phyloP scores from a whole-genome alignment of 1,139 yeast species.

The Blastobotrys malaysiensis region DNA sequence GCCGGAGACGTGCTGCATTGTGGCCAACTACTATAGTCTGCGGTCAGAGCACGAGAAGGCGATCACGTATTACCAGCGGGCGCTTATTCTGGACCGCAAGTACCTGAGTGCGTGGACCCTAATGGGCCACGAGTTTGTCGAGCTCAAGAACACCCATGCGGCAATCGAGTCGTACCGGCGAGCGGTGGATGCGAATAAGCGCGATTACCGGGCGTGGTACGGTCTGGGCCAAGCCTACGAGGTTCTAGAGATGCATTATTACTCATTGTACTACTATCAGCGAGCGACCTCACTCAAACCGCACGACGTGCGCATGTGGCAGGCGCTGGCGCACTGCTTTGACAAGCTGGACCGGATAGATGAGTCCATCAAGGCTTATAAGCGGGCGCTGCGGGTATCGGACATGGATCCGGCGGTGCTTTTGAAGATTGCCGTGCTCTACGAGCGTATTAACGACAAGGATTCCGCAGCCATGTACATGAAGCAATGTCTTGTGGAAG shows the following conservation, averaged over 20 bases:
- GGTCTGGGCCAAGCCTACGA: constrained; percentile 98
- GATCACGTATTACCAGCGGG: constrained; percentile 86
- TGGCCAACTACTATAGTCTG: constrained; percentile 90
- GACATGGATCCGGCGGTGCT: constrained; percentile 50
- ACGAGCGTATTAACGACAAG: constrained; percentile 50
- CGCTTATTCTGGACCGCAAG: constrained; percentile 70
- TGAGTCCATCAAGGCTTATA: constrained; percentile 57
- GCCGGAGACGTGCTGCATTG: constrained; percentile 91
- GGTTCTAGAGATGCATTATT: constrained; percentile 90
- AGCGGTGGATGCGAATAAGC: constrained; percentile 83
- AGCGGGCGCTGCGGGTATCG: constrained; percentile 44
- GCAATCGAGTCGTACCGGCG: constrained; percentile 93
- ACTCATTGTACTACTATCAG: constrained; percentile 88
- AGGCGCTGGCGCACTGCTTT: constrained; percentile 86
- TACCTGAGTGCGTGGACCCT: constrained; percentile 95
- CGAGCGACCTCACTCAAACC: constrained; percentile 87
- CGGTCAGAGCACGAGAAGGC: constrained; percentile 94
- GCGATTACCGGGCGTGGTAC: constrained; percentile 97
- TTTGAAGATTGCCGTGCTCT: constrained; percentile 62
- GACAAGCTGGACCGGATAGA: constrained; percentile 66
- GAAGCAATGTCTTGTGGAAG: constrained; percentile 66
- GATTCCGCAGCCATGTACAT: constrained; percentile 59
- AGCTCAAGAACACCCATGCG: constrained; percentile 91
- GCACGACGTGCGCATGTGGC: constrained; percentile 92
- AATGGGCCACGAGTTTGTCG: constrained; percentile 99